A percentile compares a stretch with the other conserved stretches of the same genome.
phyloP scores from a whole-genome alignment of 805 yeast species.

The Candida dajiaensis region DNA sequence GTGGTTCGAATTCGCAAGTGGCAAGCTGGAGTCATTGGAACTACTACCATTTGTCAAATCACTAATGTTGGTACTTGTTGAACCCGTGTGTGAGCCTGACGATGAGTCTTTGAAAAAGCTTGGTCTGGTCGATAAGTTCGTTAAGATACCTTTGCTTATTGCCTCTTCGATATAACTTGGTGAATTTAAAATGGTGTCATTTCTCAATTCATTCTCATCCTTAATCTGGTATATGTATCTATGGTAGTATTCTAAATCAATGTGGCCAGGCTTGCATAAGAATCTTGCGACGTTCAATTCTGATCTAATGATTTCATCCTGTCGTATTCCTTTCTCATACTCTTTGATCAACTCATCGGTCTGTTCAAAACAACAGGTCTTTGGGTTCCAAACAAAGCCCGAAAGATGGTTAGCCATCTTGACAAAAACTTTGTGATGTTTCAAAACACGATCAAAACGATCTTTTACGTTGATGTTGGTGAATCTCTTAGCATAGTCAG shows the following conservation, averaged over 20 bases:
- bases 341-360: constrained; percentile 10
- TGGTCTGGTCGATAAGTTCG: constrained; percentile 10
- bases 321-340: constrained; percentile 10
- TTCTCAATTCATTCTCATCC: constrained; percentile 5
- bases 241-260: constrained; percentile 23
- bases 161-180: constrained; percentile 21
- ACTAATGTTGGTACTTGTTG: constrained; percentile 5
- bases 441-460: constrained; percentile 22
- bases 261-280: constrained; percentile 21
- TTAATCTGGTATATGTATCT: constrained; percentile 15
- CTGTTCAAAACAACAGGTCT: constrained; percentile 15
- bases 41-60: neutral
- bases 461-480: constrained; percentile 25
- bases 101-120: constrained; percentile 6
- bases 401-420: constrained; percentile 18
- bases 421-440: constrained; percentile 20
- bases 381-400: constrained; percentile 21
- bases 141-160: constrained; percentile 18
- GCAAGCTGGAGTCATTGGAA: neutral
- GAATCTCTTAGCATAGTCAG: constrained; percentile 20
- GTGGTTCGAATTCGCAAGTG: neutral
- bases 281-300: constrained; percentile 18
- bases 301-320: constrained; percentile 10
- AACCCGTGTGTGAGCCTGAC: constrained; percentile 2
- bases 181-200: constrained; percentile 15